Base-by-base conservation (phyloP, 768 basidiomycete species). In the Auriculariales sp. region DNA sequence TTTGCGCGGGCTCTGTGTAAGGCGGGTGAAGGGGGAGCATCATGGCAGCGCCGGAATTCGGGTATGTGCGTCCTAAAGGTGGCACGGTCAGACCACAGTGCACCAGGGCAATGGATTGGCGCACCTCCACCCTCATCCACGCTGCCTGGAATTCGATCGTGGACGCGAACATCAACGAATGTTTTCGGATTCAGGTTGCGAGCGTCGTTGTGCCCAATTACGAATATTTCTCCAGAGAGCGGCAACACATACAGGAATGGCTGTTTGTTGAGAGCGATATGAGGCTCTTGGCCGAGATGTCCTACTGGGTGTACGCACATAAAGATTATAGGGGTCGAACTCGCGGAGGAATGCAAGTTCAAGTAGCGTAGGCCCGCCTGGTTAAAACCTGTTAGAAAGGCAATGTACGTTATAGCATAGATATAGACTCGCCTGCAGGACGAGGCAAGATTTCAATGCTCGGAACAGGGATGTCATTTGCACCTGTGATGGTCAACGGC, bases 121-220 rank as follows among this genome's bases (percentile, higher is more conserved):
- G n/a, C n/a, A 31, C 55, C 56, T 24, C 34, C 56, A 12, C 45
- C 52, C 12, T 48, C 52, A 11, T 32, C 52, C 11, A 88, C 86
- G 0, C 79, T 69, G 0, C 79, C 84, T 63, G 56, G 56, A 17
- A 56, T 51, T 22, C n/a, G n/a, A n/a, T n/a, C n/a, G n/a, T n/a
- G n/a, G 36, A 53, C 12, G 56, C 55, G 52, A 57, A 53, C 7
- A 46, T 48, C 42, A 54, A 54, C 62, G 54, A 88, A 85, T 1
- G 74, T 82, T 10, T 59, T 66, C 0, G 81, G 77, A 51, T 88
- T 73, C 25, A 88, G 66, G 52, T 88, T 75, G 14, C 85, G 78
- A 0, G 85, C 86, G 61, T 88, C 81, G 53, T 89, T 88, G 66
- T 78, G 87, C 58, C 88, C 87, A 0, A 84, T 80, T 33, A 83